Evolutionary conservation across 1,139 yeast genomes (phyloP), one percentile per base, ranked within the genome.

Genomic region (Entelexis paramagnoliae): DNA sequence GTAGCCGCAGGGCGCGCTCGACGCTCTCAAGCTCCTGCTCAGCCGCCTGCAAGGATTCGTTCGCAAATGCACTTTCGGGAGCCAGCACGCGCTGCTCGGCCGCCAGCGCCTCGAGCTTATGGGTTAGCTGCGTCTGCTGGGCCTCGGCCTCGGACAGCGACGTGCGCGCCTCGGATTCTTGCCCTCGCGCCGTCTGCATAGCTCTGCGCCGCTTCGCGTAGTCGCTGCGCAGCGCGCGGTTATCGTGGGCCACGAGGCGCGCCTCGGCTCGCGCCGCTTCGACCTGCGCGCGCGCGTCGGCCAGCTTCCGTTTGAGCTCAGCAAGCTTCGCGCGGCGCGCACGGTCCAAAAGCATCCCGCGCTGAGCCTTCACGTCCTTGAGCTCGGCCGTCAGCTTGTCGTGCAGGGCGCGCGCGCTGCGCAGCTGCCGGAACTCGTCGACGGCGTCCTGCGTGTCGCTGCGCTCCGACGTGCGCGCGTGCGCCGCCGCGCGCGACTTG

Each of bases 341-440:
- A 3, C 47, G 47, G n/a, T 44, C 47, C 17, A 34, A 5, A 9
- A 44, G 33, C 4, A 16, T 26, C 3, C 16, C 13, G 19, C 47
- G 47, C 17, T 34, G 44, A 3, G 38, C 43, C 47, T 47, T 53
- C 11, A 47, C 36, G 3, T 28, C 24, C 4, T 35, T 40, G n/a
- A 58, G 52, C 45, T 29, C 33, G 7, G 19, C 48, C 2, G 50
- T 11, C 9, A 58, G 53, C 14, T 22, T 17, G 33, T 43, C 54
- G 16, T 48, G 39, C 33, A 8, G 34, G 4, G 19, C 83, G 78
- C 16, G 79, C 72, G 22, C 82, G 76, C 0, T 91, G 4, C 45
- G 32, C 30, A 55, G 38, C 5, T 22, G 36, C 7, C 20, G 39
- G 4, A 40, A 38, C 29, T 48, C 45, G 13, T 42, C 51, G 6